Base-by-base conservation (phyloP, 257 asterid genomes). In the Solanum rostratum region DNA sequence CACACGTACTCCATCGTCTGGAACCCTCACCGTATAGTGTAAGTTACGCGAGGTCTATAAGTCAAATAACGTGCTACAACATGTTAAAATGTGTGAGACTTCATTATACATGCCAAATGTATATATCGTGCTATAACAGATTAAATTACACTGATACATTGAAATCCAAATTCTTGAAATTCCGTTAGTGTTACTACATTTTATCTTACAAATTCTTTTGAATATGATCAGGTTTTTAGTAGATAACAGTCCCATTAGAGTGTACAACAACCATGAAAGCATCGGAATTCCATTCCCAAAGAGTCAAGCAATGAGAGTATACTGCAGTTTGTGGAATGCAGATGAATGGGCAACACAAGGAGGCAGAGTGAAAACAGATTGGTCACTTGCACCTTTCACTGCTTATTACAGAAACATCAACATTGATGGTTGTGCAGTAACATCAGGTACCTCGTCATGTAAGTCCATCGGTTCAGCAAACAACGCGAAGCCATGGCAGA, bases 1-100 rank as follows among this genome's bases (percentile, higher is more conserved):
- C 85, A 83, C 85, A 83, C 85, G 33, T 83, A 83, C 81, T 9
- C 85, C 68, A 46, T 83, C 29, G 80, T 83, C 3, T 83, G 85
- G 85, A 83, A 83, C 7, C 85, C 45, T 8, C 81, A 83, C 24
- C 81, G 63, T 8, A 83, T 83, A 33, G 76, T 66, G 85, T 83
- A 83, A 83, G 85, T 43, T 19, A 20, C 9, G 37, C n/a, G 20
- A n/a, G 27, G 41, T 13, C 9, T 22, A 5, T 24, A 62, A 29
- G 43, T 13, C 71, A 63, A 0, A 7, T 63, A 27, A 63, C n/a
- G 10, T 27, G 71, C 11, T 63, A 65, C 22, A 12, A 13, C 43
- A 27, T 63, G 70, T 27, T 62, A 24, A 62, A 62, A 62, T 24
- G 20, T 24, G 37, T 24, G n/a, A n/a, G n/a, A n/a, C n/a, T n/a